Percentiles rank a stretch among this genome's conserved stretches.
Conservation (phyloP, 306 rosid genomes). For the Potentilla sterilis region DNA sequence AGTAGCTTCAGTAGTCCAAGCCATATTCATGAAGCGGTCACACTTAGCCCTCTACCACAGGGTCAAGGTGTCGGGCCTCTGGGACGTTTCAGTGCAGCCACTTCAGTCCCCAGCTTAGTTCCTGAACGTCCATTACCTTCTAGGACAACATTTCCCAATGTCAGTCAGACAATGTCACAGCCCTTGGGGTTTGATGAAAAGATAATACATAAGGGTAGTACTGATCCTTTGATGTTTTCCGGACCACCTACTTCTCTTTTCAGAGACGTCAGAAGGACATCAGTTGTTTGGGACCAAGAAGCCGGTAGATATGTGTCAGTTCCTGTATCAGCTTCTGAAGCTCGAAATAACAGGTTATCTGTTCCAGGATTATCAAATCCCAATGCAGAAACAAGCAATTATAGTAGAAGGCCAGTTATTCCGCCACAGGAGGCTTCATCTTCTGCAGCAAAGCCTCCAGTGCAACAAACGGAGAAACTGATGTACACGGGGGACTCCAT, state of each 20-base stretch:
- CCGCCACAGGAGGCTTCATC: slow-evolving; percentile 54
- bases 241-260: slow-evolving; percentile 69
- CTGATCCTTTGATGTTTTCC: slow-evolving; percentile 65
- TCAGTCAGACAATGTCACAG: slow-evolving; percentile 44
- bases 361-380: slow-evolving; percentile 48
- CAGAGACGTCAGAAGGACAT: slow-evolving; percentile 83
- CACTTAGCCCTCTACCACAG: slow-evolving; percentile 89
- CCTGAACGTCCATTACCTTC: slow-evolving; percentile 60
- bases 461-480: slow-evolving; percentile 62
- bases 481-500: slow-evolving; percentile 92
- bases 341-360: slow-evolving; percentile 58
- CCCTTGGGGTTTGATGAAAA: slow-evolving; percentile 69
- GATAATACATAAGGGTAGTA: slow-evolving; percentile 45
- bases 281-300: slow-evolving; percentile 99
- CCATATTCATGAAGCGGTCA: slow-evolving; percentile 80
- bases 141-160: slow-evolving; percentile 50
- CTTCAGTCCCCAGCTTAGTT: slow-evolving; percentile 52
- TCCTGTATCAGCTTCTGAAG: slow-evolving; percentile 74
- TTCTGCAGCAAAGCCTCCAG: slow-evolving; percentile 48
- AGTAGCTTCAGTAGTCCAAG: slow-evolving; percentile 97
- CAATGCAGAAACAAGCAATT: slow-evolving; percentile 51
- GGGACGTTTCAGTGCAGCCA: slow-evolving; percentile 56
- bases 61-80: slow-evolving; percentile 58
- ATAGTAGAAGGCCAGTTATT: slow-evolving; percentile 47
- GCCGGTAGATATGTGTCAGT: slow-evolving; percentile 95